Evolutionary conservation across 2,329 filamentous ascomycete genomes (phyloP).

Genomic region (Cercospora berteroae): DNA sequence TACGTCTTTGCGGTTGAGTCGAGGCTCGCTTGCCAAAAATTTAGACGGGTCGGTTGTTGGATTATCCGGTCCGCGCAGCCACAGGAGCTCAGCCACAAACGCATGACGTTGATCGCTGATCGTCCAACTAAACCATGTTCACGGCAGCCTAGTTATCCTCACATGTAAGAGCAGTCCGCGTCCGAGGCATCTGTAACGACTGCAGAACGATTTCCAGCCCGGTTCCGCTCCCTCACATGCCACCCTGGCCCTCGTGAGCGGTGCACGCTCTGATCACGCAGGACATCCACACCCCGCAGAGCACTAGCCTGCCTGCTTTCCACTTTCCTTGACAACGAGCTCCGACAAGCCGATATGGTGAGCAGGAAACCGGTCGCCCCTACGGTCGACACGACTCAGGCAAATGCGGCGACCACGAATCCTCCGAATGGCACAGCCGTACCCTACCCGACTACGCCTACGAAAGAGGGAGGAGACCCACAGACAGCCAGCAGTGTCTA

Average conservation of each 20-base stretch:
- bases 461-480: conserved; percentile 31
- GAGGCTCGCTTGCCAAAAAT: neutral
- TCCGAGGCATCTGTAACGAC: neutral
- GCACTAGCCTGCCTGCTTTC: neutral
- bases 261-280: neutral
- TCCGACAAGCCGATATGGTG: conserved; percentile 42
- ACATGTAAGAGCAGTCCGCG: neutral
- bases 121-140: neutral
- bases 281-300: neutral
- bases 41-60: neutral
- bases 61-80: neutral
- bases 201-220: neutral
- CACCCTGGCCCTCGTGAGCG: neutral
- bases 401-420: conserved; percentile 25
- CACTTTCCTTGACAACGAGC: neutral
- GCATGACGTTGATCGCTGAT: neutral
- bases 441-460: conserved; percentile 48
- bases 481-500: conserved; percentile 33
- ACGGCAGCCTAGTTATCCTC: neutral
- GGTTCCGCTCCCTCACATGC: conserved; percentile 3
- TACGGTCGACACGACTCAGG: conserved; percentile 42
- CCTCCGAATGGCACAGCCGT: conserved; percentile 40
- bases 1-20: conserved; percentile 12
- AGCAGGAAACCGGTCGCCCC: conserved; percentile 43
- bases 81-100: conserved; percentile 1